phyloP scores from a whole-genome alignment of 306 rosid species.

The Castanopsis chinensis region DNA sequence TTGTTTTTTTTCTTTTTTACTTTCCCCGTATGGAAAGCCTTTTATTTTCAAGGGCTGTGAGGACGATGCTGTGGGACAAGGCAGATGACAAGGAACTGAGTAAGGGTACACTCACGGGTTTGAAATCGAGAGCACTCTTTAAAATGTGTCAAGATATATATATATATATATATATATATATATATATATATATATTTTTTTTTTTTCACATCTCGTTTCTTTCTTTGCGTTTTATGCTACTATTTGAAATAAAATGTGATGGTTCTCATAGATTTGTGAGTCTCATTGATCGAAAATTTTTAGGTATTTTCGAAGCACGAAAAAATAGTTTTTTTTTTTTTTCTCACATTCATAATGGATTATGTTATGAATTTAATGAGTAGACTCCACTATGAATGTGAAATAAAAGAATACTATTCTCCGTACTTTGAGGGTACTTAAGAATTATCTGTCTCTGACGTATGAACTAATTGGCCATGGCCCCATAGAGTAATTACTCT shows the following conservation, averaged over 20 bases:
- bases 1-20: background rate
- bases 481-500: conserved; percentile 4
- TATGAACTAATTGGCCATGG: conserved; percentile 2
- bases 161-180: too few relatives aligned
- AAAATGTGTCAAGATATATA: too few relatives aligned
- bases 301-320: too few relatives aligned
- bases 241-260: conserved; percentile 11
- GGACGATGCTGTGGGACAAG: conserved; percentile 21
- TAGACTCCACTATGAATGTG: too few relatives aligned
- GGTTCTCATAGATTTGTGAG: conserved; percentile 26
- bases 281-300: too few relatives aligned
- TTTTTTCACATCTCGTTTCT: conserved; percentile 20
- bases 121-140: conserved; percentile 20
- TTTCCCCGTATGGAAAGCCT: background rate
- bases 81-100: conserved; percentile 20
- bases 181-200: too few relatives aligned
- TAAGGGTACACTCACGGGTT: conserved; percentile 13
- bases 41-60: too few relatives aligned
- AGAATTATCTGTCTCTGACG: conserved; percentile 1
- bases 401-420: too few relatives aligned
- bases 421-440: too few relatives aligned
- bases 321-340: too few relatives aligned
- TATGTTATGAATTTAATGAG: too few relatives aligned
- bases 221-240: conserved; percentile 8
- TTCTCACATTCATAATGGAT: too few relatives aligned